Base-by-base conservation (phyloP, 2,329 filamentous ascomycete species). In the Neofusicoccum cordaticola region DNA sequence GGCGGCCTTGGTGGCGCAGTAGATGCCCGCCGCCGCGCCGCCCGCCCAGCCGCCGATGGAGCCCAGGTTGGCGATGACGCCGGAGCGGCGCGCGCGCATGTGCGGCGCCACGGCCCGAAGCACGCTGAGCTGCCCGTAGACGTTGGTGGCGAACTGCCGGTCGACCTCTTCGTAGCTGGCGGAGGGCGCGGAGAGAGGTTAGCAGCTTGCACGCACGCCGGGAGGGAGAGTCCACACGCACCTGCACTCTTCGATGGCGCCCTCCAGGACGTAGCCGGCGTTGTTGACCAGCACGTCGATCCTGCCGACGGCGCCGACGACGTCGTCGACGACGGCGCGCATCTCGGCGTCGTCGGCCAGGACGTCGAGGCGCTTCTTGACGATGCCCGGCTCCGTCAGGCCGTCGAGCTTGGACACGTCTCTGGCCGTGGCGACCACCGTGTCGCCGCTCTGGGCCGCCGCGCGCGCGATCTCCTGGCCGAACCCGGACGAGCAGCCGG, bases 271-370 rank as follows among this genome's bases (percentile, higher is more conserved):
- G 45, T 76, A 78, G 95, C 92, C 53, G 41, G 94, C 94, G 83
- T 98, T 98, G 81, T 99, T 99, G 27, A 99, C 92, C 66, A 99
- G 80, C 2, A 98, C 85, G 76, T 98, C 87, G 68, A 98, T 90
- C 76, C 98, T 94, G 61, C 98, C 84, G 81, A 92, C 88, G 11
- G 94, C 86, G 1, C 92, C 87, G 48, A 93, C 80, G 11, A 97
- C 89, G 15, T 62, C 47, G 35, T 90, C 91, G 53, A 93, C 88
- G 74, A 96, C 90, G 53, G 86, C 84, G 67, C 81, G 83, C 73
- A 98, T 96, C 68, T 94, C 85, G 47, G 83, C 83, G 2, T 78
- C 67, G 0, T 74, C 65, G 11, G 92, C 91, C 67, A 98, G 77
- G 78, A 93, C 80, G 71, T 90, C 86, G 68, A 99, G 82, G 0